Conservation (phyloP, 768 basidiomycete species). For the Dacryopinax spathularia region DNA sequence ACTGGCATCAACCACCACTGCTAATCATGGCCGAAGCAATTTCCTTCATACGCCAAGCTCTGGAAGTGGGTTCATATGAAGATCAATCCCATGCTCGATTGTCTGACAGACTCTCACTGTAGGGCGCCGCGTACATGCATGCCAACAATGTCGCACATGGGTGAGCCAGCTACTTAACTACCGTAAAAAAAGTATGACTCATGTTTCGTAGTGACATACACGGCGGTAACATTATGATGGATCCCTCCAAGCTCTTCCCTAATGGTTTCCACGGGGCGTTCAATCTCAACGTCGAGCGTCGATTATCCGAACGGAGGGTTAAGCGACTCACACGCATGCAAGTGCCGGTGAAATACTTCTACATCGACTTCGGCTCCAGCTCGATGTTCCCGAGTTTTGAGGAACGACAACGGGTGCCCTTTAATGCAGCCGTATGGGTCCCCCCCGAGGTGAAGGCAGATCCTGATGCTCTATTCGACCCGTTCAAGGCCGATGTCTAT, state of each 20-base stretch:
- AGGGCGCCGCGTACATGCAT: too few relatives aligned
- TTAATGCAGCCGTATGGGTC: neutral
- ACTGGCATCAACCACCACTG: too few relatives aligned
- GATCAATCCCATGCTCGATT: too few relatives aligned
- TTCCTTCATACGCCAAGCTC: too few relatives aligned
- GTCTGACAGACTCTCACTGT: too few relatives aligned
- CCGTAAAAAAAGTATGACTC: neutral
- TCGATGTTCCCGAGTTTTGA: neutral
- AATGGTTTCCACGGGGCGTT: neutral
- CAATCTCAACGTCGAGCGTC: neutral
- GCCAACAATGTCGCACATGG: too few relatives aligned
- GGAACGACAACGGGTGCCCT: neutral
- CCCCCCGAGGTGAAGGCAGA: neutral
- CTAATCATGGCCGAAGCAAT: too few relatives aligned
- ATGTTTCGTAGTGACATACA: neutral
- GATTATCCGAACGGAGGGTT: neutral
- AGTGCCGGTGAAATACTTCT: neutral
- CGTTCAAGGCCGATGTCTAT: neutral
- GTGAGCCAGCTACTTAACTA: neutral
- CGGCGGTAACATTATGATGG: neutral
- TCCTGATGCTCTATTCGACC: neutral
- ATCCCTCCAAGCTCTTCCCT: neutral
- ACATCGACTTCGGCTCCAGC: neutral
- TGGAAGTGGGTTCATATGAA: too few relatives aligned
- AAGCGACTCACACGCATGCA: neutral